phyloP scores from a whole-genome alignment of 2,329 filamentous ascomycete genomes.

The Xylariaceae sp. region DNA sequence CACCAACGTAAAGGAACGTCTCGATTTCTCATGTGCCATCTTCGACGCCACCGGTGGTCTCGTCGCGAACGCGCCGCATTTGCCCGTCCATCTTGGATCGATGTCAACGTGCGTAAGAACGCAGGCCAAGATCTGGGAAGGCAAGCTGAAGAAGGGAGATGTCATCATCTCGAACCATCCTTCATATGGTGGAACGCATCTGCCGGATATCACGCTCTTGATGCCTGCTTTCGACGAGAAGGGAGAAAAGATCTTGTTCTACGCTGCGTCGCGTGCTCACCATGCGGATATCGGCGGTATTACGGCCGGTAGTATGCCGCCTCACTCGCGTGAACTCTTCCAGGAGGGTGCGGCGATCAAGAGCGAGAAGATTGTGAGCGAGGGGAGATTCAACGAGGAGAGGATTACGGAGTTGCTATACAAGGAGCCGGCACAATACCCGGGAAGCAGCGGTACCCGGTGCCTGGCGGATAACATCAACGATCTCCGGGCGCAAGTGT shows the following conservation, averaged over 20 bases:
- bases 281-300: conserved; percentile 78
- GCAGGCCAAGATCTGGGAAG: conserved; percentile 74
- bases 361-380: conserved; percentile 63
- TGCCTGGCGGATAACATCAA: conserved; percentile 72
- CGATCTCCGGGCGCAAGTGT: conserved; percentile 73
- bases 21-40: conserved; percentile 78
- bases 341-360: conserved; percentile 55
- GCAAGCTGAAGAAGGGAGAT: conserved; percentile 70
- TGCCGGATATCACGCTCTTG: conserved; percentile 76
- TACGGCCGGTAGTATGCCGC: conserved; percentile 69
- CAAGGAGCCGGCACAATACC: conserved; percentile 63
- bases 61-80: conserved; percentile 73
- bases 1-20: conserved; percentile 74
- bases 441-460: conserved; percentile 66
- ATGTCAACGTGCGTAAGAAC: conserved; percentile 81
- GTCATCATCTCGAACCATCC: conserved; percentile 82
- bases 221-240: conserved; percentile 66
- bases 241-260: conserved; percentile 71
- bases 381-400: conserved; percentile 67
- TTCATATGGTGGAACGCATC: conserved; percentile 75
- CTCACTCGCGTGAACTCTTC: conserved; percentile 54
- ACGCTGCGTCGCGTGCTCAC: conserved; percentile 73
- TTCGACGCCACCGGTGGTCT: conserved; percentile 71
- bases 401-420: conserved; percentile 64
- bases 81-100: conserved; percentile 74